Conservation (phyloP, 2,329 filamentous ascomycete species). For the Albophoma yamanashiensis region DNA sequence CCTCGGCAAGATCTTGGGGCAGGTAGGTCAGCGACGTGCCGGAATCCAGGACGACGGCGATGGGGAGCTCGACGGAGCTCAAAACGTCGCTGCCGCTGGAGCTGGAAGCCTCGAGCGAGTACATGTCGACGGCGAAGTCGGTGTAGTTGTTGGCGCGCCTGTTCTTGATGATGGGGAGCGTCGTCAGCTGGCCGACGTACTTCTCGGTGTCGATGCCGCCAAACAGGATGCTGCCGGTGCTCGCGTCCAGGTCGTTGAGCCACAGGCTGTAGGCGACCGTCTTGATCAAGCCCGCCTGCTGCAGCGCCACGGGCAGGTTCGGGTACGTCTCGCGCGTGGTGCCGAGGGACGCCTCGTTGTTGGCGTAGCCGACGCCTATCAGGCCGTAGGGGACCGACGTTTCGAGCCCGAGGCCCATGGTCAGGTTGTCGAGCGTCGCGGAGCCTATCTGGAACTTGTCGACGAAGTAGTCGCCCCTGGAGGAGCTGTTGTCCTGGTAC, state of each 20-base stretch:
- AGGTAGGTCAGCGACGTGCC: constrained; percentile 65
- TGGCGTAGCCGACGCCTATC: constrained; percentile 48
- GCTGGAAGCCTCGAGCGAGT: constrained; percentile 35
- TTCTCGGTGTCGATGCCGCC: constrained; percentile 73
- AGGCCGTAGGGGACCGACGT: constrained; percentile 47
- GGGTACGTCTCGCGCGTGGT: constrained; percentile 27
- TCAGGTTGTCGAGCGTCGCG: constrained; percentile 39
- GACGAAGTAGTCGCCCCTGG: constrained; percentile 46
- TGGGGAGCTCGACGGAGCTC: constrained; percentile 29
- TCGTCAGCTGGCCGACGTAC: constrained; percentile 52
- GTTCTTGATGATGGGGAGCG: constrained; percentile 43
- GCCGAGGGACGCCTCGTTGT: constrained; percentile 35
- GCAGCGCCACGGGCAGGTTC: constrained; percentile 56
- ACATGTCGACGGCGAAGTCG: constrained; percentile 38
- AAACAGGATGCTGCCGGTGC: constrained; percentile 63
- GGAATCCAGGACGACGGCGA: constrained; percentile 61
- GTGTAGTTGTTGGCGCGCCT: constrained; percentile 28
- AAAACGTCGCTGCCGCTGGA: constrained; percentile 37
- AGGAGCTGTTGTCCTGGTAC: constrained; percentile 50
- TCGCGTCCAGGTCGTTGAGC: constrained; percentile 48
- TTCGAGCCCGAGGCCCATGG: constrained; percentile 46
- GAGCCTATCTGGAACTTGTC: constrained; percentile 46
- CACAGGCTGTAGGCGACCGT: constrained; percentile 62
- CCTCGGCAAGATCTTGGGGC: constrained; percentile 45
- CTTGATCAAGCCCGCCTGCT: constrained; percentile 51